These are phyloP conservation scores for Pelargonium nanum DNA, from an alignment of 345 rosid species.

Conservation along the genomic window DNA sequence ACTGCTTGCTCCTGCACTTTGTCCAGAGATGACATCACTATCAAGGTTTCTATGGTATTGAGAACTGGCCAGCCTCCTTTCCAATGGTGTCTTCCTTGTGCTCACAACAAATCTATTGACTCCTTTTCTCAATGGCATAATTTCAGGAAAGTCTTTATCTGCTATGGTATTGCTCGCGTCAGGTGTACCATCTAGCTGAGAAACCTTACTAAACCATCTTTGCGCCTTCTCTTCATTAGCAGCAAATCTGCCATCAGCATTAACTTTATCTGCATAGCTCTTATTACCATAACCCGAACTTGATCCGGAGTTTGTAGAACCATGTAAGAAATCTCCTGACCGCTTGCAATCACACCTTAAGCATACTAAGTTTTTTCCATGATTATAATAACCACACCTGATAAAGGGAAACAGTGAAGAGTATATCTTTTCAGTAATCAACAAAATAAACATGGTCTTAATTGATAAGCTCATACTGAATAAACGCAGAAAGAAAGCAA, in stretches of 20 bases:
- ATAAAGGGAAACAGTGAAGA: constrained; percentile 11
- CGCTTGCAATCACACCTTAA: constrained; percentile 92
- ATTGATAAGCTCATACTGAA: constrained; percentile 2
- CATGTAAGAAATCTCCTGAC: constrained; percentile 35
- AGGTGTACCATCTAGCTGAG: constrained; percentile 43
- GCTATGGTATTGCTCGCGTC: constrained; percentile 44
- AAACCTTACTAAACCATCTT: constrained; percentile 62
- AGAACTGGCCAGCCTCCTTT: constrained; percentile 54
- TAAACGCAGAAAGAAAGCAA: constrained; percentile 9
- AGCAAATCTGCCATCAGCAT: constrained; percentile 43
- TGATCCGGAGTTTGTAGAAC: constrained; percentile 18
- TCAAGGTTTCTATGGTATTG: constrained; percentile 26
- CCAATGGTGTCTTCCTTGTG: constrained; percentile 84
- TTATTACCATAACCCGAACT: constrained; percentile 22
- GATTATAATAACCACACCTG: constrained; percentile 81
- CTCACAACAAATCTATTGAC: constrained; percentile 86
- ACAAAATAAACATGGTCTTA: neutral
- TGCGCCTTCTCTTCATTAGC: constrained; percentile 81
- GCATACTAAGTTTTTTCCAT: constrained; percentile 68
- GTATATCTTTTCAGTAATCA: constrained; percentile 11
- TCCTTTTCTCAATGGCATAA: constrained; percentile 90
- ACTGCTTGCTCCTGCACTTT: constrained; percentile 8
- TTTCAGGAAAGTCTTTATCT: constrained; percentile 84
- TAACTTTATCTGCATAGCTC: constrained; percentile 23
- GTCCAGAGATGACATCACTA: constrained; percentile 11